These are phyloP conservation scores for Lolium perenne DNA, from an alignment of 176 grass and related monocot genomes.

Conservation along the genomic window DNA sequence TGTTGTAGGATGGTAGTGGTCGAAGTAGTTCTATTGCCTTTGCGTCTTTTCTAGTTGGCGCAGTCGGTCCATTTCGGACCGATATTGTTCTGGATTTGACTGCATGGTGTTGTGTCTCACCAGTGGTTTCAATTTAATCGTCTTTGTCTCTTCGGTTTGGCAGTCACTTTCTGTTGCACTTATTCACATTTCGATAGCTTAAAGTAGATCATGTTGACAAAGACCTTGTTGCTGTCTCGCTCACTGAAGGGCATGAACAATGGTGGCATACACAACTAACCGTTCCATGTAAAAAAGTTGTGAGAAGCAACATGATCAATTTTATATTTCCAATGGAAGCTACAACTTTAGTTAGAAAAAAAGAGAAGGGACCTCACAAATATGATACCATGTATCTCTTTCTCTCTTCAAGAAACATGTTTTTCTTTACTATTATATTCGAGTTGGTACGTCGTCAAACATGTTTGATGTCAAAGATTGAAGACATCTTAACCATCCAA, in stretches of 20 bases:
- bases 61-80: not conserved
- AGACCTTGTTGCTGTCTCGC: not conserved
- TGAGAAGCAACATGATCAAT: too few species aligned
- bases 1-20: conserved; percentile 34
- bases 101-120: conserved; percentile 27
- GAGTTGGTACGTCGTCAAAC: too few species aligned
- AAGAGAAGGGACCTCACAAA: too few species aligned
- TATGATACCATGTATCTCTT: too few species aligned
- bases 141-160: not conserved
- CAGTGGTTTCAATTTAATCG: conserved; percentile 41
- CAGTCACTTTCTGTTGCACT: not conserved
- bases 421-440: too few species aligned
- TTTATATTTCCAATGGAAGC: too few species aligned
- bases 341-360: too few species aligned
- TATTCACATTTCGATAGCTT: not conserved
- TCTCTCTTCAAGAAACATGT: too few species aligned
- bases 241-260: not conserved
- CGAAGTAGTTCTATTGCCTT: conserved; percentile 46
- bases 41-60: conserved; percentile 30
- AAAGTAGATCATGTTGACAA: not conserved
- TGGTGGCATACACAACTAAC: not conserved
- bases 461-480: too few species aligned
- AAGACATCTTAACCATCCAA: too few species aligned
- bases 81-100: conserved; percentile 42
- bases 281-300: not conserved